Conservation (phyloP, 2,329 filamentous ascomycete genomes). For the Alternaria panax region DNA sequence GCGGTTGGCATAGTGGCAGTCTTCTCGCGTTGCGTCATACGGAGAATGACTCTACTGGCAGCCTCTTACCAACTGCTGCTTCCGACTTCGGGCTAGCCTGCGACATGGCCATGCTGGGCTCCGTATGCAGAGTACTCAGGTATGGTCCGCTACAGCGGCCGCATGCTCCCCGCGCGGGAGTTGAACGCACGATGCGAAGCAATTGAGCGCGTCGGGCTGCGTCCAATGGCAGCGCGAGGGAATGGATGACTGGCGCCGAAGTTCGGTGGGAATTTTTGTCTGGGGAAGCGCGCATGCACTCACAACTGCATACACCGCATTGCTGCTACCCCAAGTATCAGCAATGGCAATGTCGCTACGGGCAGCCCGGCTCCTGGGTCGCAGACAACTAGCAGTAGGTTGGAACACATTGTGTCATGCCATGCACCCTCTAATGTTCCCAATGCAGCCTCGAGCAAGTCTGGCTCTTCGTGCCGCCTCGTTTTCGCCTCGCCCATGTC, state of each 20-base stretch:
- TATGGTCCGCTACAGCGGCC: slow-evolving; percentile 2
- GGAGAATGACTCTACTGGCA: slow-evolving; percentile 38
- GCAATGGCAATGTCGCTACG: slow-evolving; percentile 50
- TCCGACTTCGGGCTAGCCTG: slow-evolving; percentile 34
- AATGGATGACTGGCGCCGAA: slow-evolving; percentile 9
- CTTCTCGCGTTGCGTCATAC: slow-evolving; percentile 34
- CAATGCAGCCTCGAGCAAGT: slow-evolving; percentile 34
- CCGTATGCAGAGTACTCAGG: slow-evolving; percentile 2
- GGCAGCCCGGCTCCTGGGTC: slow-evolving; percentile 43
- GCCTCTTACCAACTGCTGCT: slow-evolving; percentile 14
- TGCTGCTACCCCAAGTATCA: slow-evolving; percentile 16
- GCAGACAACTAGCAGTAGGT: slow-evolving; percentile 42
- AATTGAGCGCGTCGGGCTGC: slow-evolving; percentile 23
- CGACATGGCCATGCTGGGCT: slow-evolving; percentile 5
- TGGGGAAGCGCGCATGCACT: slow-evolving; percentile 23
- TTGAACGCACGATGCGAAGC: slow-evolving; percentile 29
- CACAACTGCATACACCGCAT: slow-evolving; percentile 28
- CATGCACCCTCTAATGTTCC: slow-evolving; percentile 20
- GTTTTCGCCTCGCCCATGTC: slow-evolving; percentile 31
- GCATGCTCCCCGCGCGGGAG: slow-evolving; percentile 16
- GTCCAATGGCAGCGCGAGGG: slow-evolving; percentile 34
- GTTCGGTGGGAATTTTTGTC: slow-evolving; percentile 30
- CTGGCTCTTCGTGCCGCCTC: slow-evolving; percentile 36
- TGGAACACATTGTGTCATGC: background rate
- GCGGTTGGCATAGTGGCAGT: slow-evolving; percentile 21